These are phyloP conservation scores for Hydrangea macrophylla DNA, from an alignment of 148 eudicot species.

Conservation along the genomic window DNA sequence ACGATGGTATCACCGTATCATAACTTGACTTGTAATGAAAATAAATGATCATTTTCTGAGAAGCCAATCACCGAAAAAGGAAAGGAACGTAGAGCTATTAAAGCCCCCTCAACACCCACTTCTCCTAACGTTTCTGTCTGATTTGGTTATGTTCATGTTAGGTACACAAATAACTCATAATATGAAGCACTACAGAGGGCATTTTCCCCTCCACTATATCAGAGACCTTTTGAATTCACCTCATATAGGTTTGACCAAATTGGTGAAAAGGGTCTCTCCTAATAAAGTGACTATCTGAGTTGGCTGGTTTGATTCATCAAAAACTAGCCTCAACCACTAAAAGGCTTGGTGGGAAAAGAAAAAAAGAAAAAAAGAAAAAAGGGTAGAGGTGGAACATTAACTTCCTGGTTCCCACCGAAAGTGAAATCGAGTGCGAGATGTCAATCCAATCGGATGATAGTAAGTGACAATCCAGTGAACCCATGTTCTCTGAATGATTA, in stretches of 20 bases:
- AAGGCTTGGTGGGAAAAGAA: constrained; percentile 2
- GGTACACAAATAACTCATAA: neutral
- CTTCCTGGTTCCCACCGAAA: neutral
- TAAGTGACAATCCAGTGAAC: constrained; percentile 28
- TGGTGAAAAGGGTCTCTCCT: neutral
- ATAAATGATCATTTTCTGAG: neutral
- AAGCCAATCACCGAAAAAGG: neutral
- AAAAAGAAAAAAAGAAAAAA: constrained; percentile 20
- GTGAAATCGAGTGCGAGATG: constrained; percentile 15
- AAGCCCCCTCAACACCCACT: constrained; percentile 12
- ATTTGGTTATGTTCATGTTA: constrained; percentile 7
- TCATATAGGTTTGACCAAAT: constrained; percentile 11
- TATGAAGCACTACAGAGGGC: neutral
- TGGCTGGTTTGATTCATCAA: neutral
- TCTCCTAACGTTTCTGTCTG: neutral
- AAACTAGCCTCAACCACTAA: constrained; percentile 35
- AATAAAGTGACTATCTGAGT: neutral
- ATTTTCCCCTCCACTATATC: constrained; percentile 8
- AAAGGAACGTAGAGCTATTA: constrained; percentile 1
- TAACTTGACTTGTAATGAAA: too few relatives aligned
- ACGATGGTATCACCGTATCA: too few relatives aligned
- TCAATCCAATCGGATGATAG: constrained; percentile 6
- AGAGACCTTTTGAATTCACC: constrained; percentile 8
- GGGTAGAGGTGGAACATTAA: constrained; percentile 19
- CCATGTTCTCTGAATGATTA: constrained; percentile 29